Evolutionary conservation across 1,284 basidiomycete species (phyloP).

Genomic region (Phellopilus nigrolimitatus): DNA sequence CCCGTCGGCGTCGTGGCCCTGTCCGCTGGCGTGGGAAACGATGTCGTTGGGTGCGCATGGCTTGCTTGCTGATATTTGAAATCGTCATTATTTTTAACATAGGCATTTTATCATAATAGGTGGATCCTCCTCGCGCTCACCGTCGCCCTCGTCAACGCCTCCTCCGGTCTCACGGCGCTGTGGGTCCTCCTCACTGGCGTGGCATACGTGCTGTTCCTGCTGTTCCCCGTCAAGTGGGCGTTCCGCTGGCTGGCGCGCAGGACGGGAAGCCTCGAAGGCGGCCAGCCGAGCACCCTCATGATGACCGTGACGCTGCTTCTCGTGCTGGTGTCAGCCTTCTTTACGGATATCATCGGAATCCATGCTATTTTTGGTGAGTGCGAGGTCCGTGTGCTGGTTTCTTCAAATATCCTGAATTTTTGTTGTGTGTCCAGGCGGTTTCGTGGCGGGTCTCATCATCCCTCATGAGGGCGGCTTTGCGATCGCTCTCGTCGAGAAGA

Average conservation of each 20-base stretch:
- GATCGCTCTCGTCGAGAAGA: constrained; percentile 68
- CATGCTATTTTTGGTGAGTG: constrained; percentile 60
- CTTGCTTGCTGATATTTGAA: too few relatives aligned
- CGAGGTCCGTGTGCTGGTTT: too few relatives aligned
- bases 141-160: constrained; percentile 61
- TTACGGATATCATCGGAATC: constrained; percentile 84
- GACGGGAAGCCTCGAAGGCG: constrained; percentile 71
- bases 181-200: constrained; percentile 58
- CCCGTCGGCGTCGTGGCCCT: constrained; percentile 65
- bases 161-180: constrained; percentile 49
- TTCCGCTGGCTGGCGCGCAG: constrained; percentile 64
- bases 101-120: too few relatives aligned
- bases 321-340: constrained; percentile 76
- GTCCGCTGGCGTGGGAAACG: constrained; percentile 69
- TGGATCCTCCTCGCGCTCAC: constrained; percentile 48
- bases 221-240: constrained; percentile 62
- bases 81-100: too few relatives aligned
- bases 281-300: constrained; percentile 70
- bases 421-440: constrained; percentile 50
- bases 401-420: neutral
- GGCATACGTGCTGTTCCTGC: constrained; percentile 54
- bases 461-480: constrained; percentile 86
- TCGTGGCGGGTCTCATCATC: constrained; percentile 84
- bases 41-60: constrained; percentile 56
- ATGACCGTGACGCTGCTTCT: constrained; percentile 77